Evolutionary conservation across 805 yeast species (phyloP).

Genomic region (Ogataea ramenticola): DNA sequence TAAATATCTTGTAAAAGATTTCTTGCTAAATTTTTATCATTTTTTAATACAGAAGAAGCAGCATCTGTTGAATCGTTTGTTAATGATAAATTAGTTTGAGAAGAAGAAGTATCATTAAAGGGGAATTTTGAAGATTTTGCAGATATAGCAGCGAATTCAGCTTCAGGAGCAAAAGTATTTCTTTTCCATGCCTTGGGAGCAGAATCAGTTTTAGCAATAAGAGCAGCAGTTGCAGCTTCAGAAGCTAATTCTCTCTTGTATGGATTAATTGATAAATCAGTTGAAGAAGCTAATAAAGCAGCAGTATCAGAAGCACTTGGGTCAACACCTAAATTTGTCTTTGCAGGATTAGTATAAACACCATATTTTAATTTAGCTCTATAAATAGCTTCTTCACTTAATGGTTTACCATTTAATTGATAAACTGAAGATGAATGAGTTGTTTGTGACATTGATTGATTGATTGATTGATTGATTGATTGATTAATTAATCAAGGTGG

Average conservation of each 20-base stretch:
- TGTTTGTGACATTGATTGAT: constrained; percentile 13
- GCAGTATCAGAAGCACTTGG: constrained; percentile 69
- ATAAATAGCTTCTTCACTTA: constrained; percentile 68
- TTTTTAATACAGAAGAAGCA: constrained; percentile 32
- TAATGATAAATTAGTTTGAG: constrained; percentile 20
- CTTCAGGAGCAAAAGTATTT: constrained; percentile 35
- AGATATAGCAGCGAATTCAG: constrained; percentile 37
- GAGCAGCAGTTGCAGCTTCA: constrained; percentile 65
- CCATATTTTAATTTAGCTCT: constrained; percentile 70
- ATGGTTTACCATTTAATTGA: constrained; percentile 63
- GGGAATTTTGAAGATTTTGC: constrained; percentile 27
- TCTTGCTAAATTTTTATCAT: constrained; percentile 24
- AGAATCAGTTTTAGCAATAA: constrained; percentile 37
- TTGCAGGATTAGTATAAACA: constrained; percentile 45
- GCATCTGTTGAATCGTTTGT: constrained; percentile 32
- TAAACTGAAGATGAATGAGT: constrained; percentile 35
- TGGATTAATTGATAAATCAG: constrained; percentile 57
- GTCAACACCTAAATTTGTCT: constrained; percentile 52
- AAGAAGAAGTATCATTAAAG: constrained; percentile 13
- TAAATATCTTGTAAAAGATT: constrained; percentile 32
- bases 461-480: not conserved
- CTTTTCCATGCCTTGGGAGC: constrained; percentile 44
- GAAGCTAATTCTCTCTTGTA: constrained; percentile 54
- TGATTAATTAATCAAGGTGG: not conserved
- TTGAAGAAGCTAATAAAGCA: constrained; percentile 64